phyloP scores from a whole-genome alignment of 148 eudicot genomes.

The Rheum nobile region DNA sequence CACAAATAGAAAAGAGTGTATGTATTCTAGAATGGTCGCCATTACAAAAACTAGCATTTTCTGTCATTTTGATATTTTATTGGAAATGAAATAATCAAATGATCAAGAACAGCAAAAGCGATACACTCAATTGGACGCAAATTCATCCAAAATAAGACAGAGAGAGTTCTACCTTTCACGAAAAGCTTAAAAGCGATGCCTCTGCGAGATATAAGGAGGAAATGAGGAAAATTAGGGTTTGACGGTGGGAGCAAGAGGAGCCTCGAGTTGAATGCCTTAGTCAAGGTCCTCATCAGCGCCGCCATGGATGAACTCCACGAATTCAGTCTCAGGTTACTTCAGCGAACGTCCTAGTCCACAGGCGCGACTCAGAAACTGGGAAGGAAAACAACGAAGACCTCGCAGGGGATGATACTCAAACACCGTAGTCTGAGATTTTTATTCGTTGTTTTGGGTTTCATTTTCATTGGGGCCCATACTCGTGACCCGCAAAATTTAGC shows the following conservation, averaged over 20 bases:
- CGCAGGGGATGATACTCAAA: too few relatives aligned
- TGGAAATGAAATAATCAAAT: not conserved
- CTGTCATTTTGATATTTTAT: not conserved
- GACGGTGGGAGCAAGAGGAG: not conserved
- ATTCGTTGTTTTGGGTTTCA: not conserved
- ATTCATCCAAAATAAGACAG: not conserved
- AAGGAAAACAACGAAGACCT: too few relatives aligned
- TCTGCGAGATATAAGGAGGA: constrained; percentile 27
- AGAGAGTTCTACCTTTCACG: constrained; percentile 38
- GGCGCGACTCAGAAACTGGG: too few relatives aligned
- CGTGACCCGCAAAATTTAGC: too few relatives aligned
- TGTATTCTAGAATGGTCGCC: not conserved
- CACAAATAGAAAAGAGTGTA: not conserved
- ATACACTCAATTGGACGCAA: not conserved
- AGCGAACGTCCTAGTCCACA: not conserved
- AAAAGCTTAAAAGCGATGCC: constrained; percentile 67
- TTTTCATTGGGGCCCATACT: not conserved
- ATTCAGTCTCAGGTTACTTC: not conserved
- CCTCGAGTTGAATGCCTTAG: not conserved
- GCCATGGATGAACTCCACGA: not conserved
- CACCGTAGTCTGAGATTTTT: not conserved
- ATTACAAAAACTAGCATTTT: not conserved
- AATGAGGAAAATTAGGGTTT: constrained; percentile 11
- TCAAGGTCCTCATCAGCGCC: not conserved
- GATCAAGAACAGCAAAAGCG: not conserved